phyloP scores from a whole-genome alignment of 2,329 filamentous ascomycete genomes.

The Coniochaeta hoffmannii region DNA sequence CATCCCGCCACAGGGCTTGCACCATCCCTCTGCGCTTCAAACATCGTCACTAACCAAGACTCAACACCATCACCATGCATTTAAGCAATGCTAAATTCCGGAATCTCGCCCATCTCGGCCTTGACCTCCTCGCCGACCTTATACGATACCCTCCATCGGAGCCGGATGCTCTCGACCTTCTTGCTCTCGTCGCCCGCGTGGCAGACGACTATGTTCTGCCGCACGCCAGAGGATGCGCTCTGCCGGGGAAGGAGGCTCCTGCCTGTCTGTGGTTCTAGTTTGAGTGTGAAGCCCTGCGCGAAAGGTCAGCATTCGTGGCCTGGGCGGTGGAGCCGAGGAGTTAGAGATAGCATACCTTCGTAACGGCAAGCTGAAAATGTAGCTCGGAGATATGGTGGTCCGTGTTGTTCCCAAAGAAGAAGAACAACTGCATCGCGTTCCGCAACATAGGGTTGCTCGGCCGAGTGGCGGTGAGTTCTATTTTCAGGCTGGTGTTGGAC shows the following conservation, averaged over 20 bases:
- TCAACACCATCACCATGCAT: no score
- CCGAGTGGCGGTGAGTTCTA: conserved; percentile 63
- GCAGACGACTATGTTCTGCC: conserved; percentile 69
- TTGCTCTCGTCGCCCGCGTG: conserved; percentile 60
- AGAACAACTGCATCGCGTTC: conserved; percentile 60
- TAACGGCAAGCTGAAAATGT: conserved; percentile 87
- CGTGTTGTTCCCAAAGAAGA: conserved; percentile 79
- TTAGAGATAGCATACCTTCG: conserved; percentile 63
- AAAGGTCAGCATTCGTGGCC: conserved; percentile 9
- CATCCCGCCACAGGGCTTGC: no score
- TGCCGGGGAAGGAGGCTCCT: conserved; percentile 68
- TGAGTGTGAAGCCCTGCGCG: conserved; percentile 65
- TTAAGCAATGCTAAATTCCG: conserved; percentile 67
- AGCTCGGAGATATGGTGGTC: conserved; percentile 66
- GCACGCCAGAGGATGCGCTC: conserved; percentile 66
- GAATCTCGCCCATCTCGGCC: conserved; percentile 79
- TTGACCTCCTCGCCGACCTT: conserved; percentile 57
- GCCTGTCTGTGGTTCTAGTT: conserved; percentile 79
- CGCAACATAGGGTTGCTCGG: conserved; percentile 24
- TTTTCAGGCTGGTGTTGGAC: conserved; percentile 61
- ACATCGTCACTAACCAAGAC: no score
- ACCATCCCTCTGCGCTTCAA: no score
- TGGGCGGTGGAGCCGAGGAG: background rate
- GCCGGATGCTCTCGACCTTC: conserved; percentile 74
- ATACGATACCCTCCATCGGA: conserved; percentile 85